phyloP scores from a whole-genome alignment of 768 basidiomycete genomes.

The Lentinula boryana region DNA sequence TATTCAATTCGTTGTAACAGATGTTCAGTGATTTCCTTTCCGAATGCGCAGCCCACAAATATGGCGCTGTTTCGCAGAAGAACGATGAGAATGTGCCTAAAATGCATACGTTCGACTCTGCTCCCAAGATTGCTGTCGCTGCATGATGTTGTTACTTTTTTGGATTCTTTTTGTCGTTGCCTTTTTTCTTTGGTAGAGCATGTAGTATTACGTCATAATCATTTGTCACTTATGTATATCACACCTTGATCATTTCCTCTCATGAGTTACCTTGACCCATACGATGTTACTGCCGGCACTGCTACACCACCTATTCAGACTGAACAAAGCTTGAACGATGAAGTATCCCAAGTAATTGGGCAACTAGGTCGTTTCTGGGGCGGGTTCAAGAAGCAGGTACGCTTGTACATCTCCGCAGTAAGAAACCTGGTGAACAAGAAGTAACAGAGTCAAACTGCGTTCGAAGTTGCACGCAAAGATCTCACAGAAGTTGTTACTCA shows the following conservation, averaged over 20 bases:
- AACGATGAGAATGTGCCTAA: conserved; percentile 17
- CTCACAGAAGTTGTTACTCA: conserved; percentile 67
- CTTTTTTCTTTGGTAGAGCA: not conserved
- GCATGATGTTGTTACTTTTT: conserved; percentile 12
- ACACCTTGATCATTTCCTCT: conserved; percentile 1
- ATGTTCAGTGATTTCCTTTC: conserved; percentile 93
- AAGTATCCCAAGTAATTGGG: conserved; percentile 86
- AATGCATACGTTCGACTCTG: conserved; percentile 15
- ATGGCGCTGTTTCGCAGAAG: conserved; percentile 20
- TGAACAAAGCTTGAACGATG: conserved; percentile 69
- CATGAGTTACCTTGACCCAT: conserved; percentile 77
- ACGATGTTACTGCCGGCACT: conserved; percentile 44
- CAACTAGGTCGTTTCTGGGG: conserved; percentile 87
- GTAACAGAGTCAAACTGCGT: conserved; percentile 58
- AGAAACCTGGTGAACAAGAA: not conserved
- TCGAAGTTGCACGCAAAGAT: conserved; percentile 70
- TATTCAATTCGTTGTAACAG: conserved; percentile 25
- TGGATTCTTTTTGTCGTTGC: not conserved
- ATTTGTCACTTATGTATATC: not conserved
- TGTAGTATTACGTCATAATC: not conserved
- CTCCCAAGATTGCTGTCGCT: conserved; percentile 21
- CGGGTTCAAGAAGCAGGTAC: conserved; percentile 82
- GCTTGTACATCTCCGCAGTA: conserved; percentile 14
- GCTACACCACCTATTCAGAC: conserved; percentile 39
- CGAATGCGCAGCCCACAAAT: conserved; percentile 65